Percentiles rank a stretch among this genome's conserved stretches.
phyloP scores from a whole-genome alignment of 148 eudicot species.

The Chenopodium berlandieri region DNA sequence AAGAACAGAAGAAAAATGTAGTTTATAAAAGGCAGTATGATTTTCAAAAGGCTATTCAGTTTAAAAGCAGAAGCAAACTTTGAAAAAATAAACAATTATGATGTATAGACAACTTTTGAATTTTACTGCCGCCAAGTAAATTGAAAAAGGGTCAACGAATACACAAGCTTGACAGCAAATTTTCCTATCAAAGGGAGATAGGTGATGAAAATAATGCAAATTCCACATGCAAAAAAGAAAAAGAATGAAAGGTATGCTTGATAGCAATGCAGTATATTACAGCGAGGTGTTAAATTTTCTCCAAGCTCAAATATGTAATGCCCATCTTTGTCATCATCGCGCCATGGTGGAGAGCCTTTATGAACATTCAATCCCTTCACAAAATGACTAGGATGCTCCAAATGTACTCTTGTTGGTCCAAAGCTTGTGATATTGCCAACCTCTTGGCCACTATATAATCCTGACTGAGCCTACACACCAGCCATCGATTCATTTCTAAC shows the following conservation, averaged over 20 bases:
- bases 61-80: background rate
- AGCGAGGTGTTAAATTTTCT: slow-evolving; percentile 96
- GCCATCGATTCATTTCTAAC: slow-evolving; percentile 62
- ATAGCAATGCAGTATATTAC: slow-evolving; percentile 51
- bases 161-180: background rate
- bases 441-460: slow-evolving; percentile 87
- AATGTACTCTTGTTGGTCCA: slow-evolving; percentile 65
- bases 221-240: slow-evolving; percentile 14
- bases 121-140: background rate
- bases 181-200: background rate
- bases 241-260: slow-evolving; percentile 32
- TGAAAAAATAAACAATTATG: background rate
- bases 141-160: background rate
- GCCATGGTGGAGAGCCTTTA: slow-evolving; percentile 97
- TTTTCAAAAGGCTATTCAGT: background rate
- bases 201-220: slow-evolving; percentile 4
- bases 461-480: slow-evolving; percentile 99
- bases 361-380: slow-evolving; percentile 66
- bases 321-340: slow-evolving; percentile 98
- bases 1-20: background rate
- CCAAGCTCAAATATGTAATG: slow-evolving; percentile 96
- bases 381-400: slow-evolving; percentile 70
- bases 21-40: background rate
- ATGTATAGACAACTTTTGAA: background rate
- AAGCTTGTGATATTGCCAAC: slow-evolving; percentile 79